These are phyloP conservation scores for Colletotrichum magnum DNA, from an alignment of 2,329 filamentous ascomycete genomes.

Conservation along the genomic window DNA sequence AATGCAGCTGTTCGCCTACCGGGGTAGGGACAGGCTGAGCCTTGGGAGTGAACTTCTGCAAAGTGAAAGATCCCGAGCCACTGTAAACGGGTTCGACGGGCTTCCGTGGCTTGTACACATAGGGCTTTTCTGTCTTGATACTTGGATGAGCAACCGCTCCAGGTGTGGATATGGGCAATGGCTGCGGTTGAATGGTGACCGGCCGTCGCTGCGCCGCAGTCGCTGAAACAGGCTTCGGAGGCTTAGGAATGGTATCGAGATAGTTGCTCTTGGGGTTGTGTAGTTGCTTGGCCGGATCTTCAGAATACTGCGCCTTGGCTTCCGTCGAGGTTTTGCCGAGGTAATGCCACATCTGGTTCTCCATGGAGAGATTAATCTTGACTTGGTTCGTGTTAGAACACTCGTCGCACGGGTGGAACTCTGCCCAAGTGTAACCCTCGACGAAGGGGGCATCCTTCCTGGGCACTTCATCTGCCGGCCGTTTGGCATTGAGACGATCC, in stretches of 20 bases:
- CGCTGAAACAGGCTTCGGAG: constrained; percentile 55
- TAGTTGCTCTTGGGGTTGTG: constrained; percentile 81
- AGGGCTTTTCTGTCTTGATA: constrained; percentile 61
- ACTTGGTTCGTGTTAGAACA: constrained; percentile 69
- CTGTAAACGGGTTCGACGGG: constrained; percentile 46
- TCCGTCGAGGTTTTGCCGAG: constrained; percentile 90
- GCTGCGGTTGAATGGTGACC: constrained; percentile 34
- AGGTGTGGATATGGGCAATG: constrained; percentile 18
- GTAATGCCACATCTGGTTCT: constrained; percentile 89
- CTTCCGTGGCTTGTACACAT: constrained; percentile 66
- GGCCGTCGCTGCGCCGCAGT: constrained; percentile 43
- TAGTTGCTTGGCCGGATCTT: constrained; percentile 72
- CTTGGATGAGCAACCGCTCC: constrained; percentile 20
- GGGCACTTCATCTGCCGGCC: constrained; percentile 72
- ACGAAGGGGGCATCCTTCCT: constrained; percentile 76
- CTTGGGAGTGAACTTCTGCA: constrained; percentile 53
- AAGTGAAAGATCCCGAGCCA: constrained; percentile 47
- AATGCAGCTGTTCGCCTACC: constrained; percentile 45
- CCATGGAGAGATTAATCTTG: constrained; percentile 79
- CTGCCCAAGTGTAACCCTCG: constrained; percentile 81
- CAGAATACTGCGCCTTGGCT: constrained; percentile 90
- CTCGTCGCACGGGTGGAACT: constrained; percentile 78
- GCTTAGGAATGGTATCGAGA: constrained; percentile 76
- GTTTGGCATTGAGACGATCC: constrained; percentile 77
- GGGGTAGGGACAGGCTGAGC: constrained; percentile 45